Evolutionary conservation across 164 flowering plant genomes (phyloP).

Genomic region (Pachysandra terminalis): DNA sequence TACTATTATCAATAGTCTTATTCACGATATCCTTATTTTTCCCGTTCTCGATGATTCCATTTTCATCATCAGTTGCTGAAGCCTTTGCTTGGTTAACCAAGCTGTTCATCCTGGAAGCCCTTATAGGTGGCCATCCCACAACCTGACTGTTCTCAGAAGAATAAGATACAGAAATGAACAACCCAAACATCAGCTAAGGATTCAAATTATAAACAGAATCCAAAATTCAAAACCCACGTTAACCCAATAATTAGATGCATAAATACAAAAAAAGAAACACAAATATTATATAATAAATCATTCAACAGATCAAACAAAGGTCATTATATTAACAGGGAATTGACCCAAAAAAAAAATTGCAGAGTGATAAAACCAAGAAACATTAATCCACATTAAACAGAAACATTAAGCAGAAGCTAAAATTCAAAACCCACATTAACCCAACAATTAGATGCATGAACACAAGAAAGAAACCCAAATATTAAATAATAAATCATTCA

Average conservation of each 20-base stretch:
- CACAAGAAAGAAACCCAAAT: too few species aligned
- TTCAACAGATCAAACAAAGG: neutral
- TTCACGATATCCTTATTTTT: conserved; percentile 23
- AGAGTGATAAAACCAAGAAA: too few species aligned
- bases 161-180: neutral
- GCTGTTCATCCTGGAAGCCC: conserved; percentile 71
- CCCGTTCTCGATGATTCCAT: conserved; percentile 17
- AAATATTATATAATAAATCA: too few species aligned
- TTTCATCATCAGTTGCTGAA: conserved; percentile 27
- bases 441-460: too few species aligned
- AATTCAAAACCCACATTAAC: too few species aligned
- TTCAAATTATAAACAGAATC: neutral
- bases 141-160: conserved; percentile 60
- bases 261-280: too few species aligned
- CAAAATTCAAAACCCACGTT: too few species aligned
- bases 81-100: conserved; percentile 58
- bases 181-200: neutral
- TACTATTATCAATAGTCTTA: conserved; percentile 19
- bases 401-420: too few species aligned
- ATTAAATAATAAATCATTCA: neutral
- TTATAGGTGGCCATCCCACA: conserved; percentile 96
- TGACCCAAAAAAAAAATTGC: too few species aligned
- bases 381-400: too few species aligned
- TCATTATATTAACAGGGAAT: neutral
- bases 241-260: too few species aligned